A percentile compares a stretch with the other conserved stretches of the same genome.
These are phyloP conservation scores for Leccinum subgranulosum DNA, from an alignment of 768 basidiomycete species.

Conservation along the genomic window DNA sequence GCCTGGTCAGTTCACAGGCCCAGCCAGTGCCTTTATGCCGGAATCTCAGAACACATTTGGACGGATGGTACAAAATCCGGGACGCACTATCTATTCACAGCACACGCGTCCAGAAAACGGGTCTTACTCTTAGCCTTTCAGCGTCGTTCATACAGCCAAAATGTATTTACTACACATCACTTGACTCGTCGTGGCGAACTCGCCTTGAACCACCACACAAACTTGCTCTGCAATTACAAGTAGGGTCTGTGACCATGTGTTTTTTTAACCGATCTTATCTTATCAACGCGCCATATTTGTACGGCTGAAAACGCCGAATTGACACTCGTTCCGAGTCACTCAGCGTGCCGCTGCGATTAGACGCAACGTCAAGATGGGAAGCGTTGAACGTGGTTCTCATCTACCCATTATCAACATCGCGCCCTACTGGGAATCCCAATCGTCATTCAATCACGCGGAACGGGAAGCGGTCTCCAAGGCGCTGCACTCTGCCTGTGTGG, in stretches of 20 bases:
- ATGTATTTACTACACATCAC: conserved; percentile 21
- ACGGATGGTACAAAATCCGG: conserved; percentile 44
- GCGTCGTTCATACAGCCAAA: conserved; percentile 8
- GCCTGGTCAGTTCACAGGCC: conserved; percentile 44
- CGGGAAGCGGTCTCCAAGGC: conserved; percentile 49
- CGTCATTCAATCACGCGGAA: conserved; percentile 27
- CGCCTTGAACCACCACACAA: neutral
- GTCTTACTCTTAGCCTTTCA: conserved; percentile 21
- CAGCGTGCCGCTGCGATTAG: neutral
- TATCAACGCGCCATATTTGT: conserved; percentile 5
- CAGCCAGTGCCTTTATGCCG: conserved; percentile 49
- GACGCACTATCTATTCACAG: conserved; percentile 65
- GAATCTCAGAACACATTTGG: conserved; percentile 41
- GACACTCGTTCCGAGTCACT: neutral
- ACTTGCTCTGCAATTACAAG: neutral
- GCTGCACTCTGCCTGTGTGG: conserved; percentile 69
- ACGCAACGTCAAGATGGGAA: conserved; percentile 10
- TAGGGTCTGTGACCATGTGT: neutral
- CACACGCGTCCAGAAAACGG: conserved; percentile 36
- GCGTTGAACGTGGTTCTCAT: conserved; percentile 5
- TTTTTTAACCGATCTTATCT: conserved; percentile 11
- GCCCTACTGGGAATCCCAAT: conserved; percentile 51
- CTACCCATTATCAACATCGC: conserved; percentile 75
- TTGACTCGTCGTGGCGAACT: conserved; percentile 14
- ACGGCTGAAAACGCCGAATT: neutral